Evolutionary conservation across 2,329 filamentous ascomycete genomes (phyloP).

Genomic region (Raffaelea deltoideospora): DNA sequence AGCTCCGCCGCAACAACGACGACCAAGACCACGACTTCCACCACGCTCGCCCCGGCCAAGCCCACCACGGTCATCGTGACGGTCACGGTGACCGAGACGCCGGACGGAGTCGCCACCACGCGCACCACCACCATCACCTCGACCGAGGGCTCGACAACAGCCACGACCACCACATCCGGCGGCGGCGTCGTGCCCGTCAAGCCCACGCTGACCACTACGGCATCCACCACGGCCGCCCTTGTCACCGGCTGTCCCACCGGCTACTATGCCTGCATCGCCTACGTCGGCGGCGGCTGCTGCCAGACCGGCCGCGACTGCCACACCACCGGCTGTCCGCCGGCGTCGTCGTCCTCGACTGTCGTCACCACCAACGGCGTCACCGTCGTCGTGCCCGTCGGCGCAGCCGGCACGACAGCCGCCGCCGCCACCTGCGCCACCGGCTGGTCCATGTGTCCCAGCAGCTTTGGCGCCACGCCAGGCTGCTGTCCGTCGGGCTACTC

Average conservation of each 20-base stretch:
- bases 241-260: constrained; percentile 60
- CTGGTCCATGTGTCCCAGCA: constrained; percentile 57
- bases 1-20: constrained; percentile 12
- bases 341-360: constrained; percentile 46
- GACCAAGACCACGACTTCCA: constrained; percentile 1
- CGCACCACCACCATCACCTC: constrained; percentile 18
- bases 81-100: constrained; percentile 23
- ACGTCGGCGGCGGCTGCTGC: constrained; percentile 74
- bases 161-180: constrained; percentile 13
- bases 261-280: constrained; percentile 80
- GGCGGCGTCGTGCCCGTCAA: constrained; percentile 28
- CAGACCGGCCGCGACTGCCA: constrained; percentile 75
- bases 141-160: constrained; percentile 18
- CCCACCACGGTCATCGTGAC: constrained; percentile 26
- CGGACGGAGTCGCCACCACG: constrained; percentile 8
- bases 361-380: constrained; percentile 45
- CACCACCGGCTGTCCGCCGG: constrained; percentile 59
- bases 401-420: constrained; percentile 24
- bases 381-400: constrained; percentile 43
- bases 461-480: constrained; percentile 49
- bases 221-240: constrained; percentile 18
- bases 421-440: constrained; percentile 52
- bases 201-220: constrained; percentile 24
- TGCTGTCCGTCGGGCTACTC: constrained; percentile 70
- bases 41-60: constrained; percentile 14